phyloP scores from a whole-genome alignment of 139 green algal genomes.

The Edaphochlamys debaryana region DNA sequence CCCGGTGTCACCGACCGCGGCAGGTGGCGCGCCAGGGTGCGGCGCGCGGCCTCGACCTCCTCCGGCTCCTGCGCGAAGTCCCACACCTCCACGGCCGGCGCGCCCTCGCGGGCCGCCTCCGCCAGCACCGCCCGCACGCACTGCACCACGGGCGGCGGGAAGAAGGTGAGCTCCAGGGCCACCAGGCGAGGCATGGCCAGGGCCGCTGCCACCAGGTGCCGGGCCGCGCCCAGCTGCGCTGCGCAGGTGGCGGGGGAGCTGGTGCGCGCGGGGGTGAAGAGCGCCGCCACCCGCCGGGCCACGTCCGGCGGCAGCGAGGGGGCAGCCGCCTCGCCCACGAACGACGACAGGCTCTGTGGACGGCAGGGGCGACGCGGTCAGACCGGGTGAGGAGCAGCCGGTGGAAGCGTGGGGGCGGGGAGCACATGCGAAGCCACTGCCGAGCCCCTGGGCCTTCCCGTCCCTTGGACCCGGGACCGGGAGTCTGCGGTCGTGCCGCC shows the following conservation, averaged over 20 bases:
- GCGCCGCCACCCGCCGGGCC: background rate
- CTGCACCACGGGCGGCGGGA: slow-evolving; percentile 40
- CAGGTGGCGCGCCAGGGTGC: background rate
- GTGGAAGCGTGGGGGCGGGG: no score
- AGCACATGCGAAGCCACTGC: no score
- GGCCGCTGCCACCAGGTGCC: slow-evolving; percentile 13
- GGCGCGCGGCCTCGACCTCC: background rate
- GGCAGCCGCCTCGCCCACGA: background rate
- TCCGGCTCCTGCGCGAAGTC: slow-evolving; percentile 4
- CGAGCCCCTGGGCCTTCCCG: no score
- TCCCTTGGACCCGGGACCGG: no score
- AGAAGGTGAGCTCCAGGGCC: slow-evolving; percentile 77
- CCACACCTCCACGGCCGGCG: slow-evolving; percentile 18
- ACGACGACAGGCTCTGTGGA: no score
- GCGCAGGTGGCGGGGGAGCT: slow-evolving; percentile 2
- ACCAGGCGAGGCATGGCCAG: slow-evolving; percentile 57
- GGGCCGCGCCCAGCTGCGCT: slow-evolving; percentile 36
- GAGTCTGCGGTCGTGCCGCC: no score
- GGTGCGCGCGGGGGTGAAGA: background rate
- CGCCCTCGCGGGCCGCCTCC: background rate
- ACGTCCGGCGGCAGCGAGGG: background rate
- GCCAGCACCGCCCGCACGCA: background rate
- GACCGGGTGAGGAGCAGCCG: no score
- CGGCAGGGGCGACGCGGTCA: no score
- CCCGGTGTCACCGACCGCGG: background rate